Conservation (phyloP, 768 basidiomycete genomes). For the Pleurotus platypus region DNA sequence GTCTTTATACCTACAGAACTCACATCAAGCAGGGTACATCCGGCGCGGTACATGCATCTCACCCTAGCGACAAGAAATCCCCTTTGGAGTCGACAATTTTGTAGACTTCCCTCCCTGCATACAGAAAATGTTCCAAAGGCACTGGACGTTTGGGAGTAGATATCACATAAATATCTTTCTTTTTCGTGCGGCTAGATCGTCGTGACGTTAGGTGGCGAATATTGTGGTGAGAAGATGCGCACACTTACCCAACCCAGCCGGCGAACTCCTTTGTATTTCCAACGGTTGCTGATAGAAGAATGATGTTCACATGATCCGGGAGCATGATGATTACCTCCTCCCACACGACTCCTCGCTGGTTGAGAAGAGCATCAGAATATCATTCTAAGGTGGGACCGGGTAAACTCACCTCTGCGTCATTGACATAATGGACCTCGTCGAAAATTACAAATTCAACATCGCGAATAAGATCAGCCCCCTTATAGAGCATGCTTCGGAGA, state of each 20-base stretch:
- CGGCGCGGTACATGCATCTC: constrained; percentile 7
- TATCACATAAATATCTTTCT: constrained; percentile 99
- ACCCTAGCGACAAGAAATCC: constrained; percentile 74
- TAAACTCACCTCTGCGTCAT: constrained; percentile 85
- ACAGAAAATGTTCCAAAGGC: constrained; percentile 94
- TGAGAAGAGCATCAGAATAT: constrained; percentile 5
- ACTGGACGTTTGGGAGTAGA: constrained; percentile 95
- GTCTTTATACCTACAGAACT: constrained; percentile 68
- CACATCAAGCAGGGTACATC: neutral
- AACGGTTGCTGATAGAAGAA: constrained; percentile 94
- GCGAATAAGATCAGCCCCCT: constrained; percentile 96
- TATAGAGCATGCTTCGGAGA: constrained; percentile 95
- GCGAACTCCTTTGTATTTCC: constrained; percentile 98
- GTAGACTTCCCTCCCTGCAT: constrained; percentile 88
- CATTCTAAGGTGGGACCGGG: neutral
- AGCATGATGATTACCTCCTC: constrained; percentile 99
- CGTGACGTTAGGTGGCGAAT: constrained; percentile 5
- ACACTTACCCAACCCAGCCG: constrained; percentile 93
- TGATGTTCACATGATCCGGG: constrained; percentile 97
- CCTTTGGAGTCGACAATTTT: constrained; percentile 88
- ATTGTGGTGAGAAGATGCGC: neutral
- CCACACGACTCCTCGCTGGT: constrained; percentile 96
- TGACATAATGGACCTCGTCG: constrained; percentile 99
- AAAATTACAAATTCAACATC: constrained; percentile 99
- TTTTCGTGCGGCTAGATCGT: constrained; percentile 82